These are phyloP conservation scores for Podaxis sp. DNA, from an alignment of 768 basidiomycete species.

Conservation along the genomic window DNA sequence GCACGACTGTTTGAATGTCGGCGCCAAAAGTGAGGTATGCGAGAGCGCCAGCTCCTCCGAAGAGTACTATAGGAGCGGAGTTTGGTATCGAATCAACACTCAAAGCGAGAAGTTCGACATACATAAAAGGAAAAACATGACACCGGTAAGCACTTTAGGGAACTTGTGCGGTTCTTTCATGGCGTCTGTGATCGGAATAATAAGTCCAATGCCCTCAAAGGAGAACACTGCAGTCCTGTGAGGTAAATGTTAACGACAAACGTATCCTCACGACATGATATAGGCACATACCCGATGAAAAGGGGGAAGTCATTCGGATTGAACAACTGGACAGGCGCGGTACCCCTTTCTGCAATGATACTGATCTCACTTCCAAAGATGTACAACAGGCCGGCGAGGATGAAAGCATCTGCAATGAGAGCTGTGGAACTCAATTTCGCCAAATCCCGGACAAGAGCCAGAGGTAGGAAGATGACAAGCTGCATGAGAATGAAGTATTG, in stretches of 20 bases:
- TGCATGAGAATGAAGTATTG: slow-evolving; percentile 84
- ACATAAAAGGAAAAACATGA: slow-evolving; percentile 87
- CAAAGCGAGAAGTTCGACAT: slow-evolving; percentile 22
- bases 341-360: slow-evolving; percentile 64
- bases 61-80: slow-evolving; percentile 54
- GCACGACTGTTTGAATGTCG: slow-evolving; percentile 87
- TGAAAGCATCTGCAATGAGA: slow-evolving; percentile 92
- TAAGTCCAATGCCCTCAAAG: slow-evolving; percentile 95
- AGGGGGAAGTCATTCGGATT: slow-evolving; percentile 89
- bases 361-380: slow-evolving; percentile 85
- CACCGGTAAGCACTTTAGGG: slow-evolving; percentile 81
- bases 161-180: slow-evolving; percentile 97
- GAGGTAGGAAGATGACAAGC: slow-evolving; percentile 82
- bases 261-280: neutral
- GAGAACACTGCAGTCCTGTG: slow-evolving; percentile 94
- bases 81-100: neutral
- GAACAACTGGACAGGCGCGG: slow-evolving; percentile 82
- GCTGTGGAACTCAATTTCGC: slow-evolving; percentile 92
- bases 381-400: slow-evolving; percentile 83
- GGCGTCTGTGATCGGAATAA: slow-evolving; percentile 96
- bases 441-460: slow-evolving; percentile 89
- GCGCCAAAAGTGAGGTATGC: slow-evolving; percentile 89
- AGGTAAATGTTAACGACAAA: slow-evolving; percentile 11
- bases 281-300: slow-evolving; percentile 74
- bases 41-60: slow-evolving; percentile 84